A percentile compares a stretch with the other conserved stretches of the same genome.
Evolutionary conservation across 148 eudicot species (phyloP).

Genomic region (Rhododendron griersonianum): DNA sequence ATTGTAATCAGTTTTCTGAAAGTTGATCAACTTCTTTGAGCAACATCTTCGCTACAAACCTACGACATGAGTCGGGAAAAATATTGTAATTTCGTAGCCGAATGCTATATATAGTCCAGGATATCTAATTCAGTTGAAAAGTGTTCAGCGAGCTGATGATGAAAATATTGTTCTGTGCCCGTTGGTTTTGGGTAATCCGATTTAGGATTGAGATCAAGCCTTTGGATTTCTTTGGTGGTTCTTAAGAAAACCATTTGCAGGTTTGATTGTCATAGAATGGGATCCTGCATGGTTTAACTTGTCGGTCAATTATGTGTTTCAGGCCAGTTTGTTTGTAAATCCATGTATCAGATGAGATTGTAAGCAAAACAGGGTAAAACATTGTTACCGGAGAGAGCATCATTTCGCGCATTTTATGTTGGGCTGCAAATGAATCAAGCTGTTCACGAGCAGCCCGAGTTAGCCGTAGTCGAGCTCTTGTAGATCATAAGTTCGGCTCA

Average conservation of each 20-base stretch:
- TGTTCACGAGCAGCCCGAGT: not conserved
- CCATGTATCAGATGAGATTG: not conserved
- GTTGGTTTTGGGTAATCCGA: not conserved
- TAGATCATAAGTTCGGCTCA: not conserved
- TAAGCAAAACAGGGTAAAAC: not conserved
- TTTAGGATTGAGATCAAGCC: not conserved
- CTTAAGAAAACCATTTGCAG: not conserved
- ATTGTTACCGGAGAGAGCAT: not conserved
- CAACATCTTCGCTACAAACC: conserved; percentile 38
- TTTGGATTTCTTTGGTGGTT: not conserved
- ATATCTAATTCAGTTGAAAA: not conserved
- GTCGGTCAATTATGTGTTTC: not conserved
- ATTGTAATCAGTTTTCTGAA: conserved; percentile 15
- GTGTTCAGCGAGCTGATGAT: not conserved
- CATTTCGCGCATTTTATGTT: not conserved
- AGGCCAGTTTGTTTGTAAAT: not conserved
- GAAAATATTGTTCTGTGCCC: not conserved
- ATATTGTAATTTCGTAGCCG: conserved; percentile 14
- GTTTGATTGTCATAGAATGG: not conserved
- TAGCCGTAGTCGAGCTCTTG: not conserved
- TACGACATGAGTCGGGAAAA: not conserved
- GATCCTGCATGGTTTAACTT: not conserved
- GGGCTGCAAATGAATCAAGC: not conserved
- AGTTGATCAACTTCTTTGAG: conserved; percentile 85
- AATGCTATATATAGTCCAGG: conserved; percentile 10